These are phyloP conservation scores for Fraxinus platypoda DNA, from an alignment of 305 asterid genomes.

Conservation along the genomic window DNA sequence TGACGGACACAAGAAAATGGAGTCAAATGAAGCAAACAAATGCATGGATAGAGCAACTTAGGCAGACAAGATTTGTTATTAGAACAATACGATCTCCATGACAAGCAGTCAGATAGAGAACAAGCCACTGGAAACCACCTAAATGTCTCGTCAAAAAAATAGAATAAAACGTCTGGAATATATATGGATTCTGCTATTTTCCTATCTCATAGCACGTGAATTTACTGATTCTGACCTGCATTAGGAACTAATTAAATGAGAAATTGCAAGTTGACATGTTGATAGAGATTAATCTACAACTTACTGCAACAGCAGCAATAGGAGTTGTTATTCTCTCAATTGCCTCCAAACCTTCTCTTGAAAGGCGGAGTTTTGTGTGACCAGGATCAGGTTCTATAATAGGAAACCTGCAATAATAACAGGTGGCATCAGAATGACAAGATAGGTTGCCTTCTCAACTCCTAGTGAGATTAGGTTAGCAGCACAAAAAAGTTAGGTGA, in stretches of 20 bases:
- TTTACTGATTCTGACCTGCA: not conserved
- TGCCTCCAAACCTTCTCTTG: slow-evolving; percentile 92
- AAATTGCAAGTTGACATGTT: slow-evolving; percentile 9
- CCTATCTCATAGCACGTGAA: slow-evolving; percentile 2
- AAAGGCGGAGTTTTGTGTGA: slow-evolving; percentile 89
- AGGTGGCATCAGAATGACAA: slow-evolving; percentile 9
- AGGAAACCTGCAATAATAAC: slow-evolving; percentile 65
- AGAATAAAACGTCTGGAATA: slow-evolving; percentile 1
- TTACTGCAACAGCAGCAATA: slow-evolving; percentile 94
- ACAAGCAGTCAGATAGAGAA: slow-evolving; percentile 8
- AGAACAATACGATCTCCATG: not conserved
- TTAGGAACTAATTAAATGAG: not conserved
- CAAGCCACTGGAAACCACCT: not conserved
- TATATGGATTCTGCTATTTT: slow-evolving; percentile 7
- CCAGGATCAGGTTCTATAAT: slow-evolving; percentile 97
- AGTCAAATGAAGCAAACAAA: slow-evolving; percentile 5
- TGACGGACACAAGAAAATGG: slow-evolving; percentile 18
- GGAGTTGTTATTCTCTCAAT: slow-evolving; percentile 87
- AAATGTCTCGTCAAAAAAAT: not conserved
- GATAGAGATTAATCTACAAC: slow-evolving; percentile 32
- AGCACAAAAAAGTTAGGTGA: not conserved
- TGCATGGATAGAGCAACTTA: not conserved
- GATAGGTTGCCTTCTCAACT: not conserved
- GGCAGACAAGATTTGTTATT: not conserved
- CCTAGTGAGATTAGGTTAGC: slow-evolving; percentile 5